These are phyloP conservation scores for Allodekkera sacchari DNA, from an alignment of 805 yeast genomes.

Conservation along the genomic window DNA sequence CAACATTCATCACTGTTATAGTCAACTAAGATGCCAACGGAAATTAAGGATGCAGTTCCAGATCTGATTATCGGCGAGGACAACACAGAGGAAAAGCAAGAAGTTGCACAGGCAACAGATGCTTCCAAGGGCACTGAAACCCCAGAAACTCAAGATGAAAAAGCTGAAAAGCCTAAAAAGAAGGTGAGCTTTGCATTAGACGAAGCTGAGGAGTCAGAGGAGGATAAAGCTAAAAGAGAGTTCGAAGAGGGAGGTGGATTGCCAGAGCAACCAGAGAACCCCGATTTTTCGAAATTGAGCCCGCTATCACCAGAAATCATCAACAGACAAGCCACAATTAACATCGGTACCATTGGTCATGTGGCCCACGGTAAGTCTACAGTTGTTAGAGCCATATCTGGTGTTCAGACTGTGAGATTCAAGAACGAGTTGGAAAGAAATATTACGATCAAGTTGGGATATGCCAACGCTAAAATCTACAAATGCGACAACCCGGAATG, in stretches of 20 bases:
- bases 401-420: slow-evolving; percentile 98
- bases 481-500: slow-evolving; percentile 79
- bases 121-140: slow-evolving; percentile 27
- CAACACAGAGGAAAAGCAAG: slow-evolving; percentile 29
- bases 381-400: slow-evolving; percentile 96
- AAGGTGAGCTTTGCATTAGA: slow-evolving; percentile 78
- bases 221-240: slow-evolving; percentile 71
- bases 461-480: slow-evolving; percentile 97
- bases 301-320: slow-evolving; percentile 93
- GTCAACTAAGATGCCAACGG: slow-evolving; percentile 67
- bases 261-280: slow-evolving; percentile 91
- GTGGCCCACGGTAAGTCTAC: slow-evolving; percentile 99
- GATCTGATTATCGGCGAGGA: slow-evolving; percentile 68
- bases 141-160: slow-evolving; percentile 31
- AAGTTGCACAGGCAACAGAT: slow-evolving; percentile 11
- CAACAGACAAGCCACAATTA: slow-evolving; percentile 97
- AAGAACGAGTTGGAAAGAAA: slow-evolving; percentile 98
- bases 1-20: no score
- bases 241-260: slow-evolving; percentile 98
- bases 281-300: slow-evolving; percentile 72
- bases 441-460: slow-evolving; percentile 96
- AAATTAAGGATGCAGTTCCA: slow-evolving; percentile 79
- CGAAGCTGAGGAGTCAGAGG: slow-evolving; percentile 38
- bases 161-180: slow-evolving; percentile 29
- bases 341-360: slow-evolving; percentile 98